Evolutionary conservation across 1,284 basidiomycete genomes (phyloP), one percentile per base, ranked within the genome.

Genomic region (Puccinia triticina): DNA sequence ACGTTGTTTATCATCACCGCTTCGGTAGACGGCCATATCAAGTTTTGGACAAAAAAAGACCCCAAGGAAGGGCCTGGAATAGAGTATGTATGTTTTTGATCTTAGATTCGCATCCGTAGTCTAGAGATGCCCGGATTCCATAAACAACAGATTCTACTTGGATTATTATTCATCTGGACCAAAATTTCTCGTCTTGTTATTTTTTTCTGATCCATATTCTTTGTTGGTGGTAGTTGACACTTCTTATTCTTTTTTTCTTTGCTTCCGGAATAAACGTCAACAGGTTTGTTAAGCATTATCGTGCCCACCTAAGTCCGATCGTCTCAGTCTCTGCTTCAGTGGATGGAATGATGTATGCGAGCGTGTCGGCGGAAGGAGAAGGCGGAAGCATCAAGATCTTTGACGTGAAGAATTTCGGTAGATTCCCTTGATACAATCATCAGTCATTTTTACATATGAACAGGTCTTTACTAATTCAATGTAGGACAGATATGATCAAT

Each of bases 21-120:
- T 0, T 98, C 95, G 1, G 88, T 95, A 16, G 96, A 99, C 86
- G 97, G 97, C 0, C 94, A 96, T 87, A 89, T 99, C 85, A 99
- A 99, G 88, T 89, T 99, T 40, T 99, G 97, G 97, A 98, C 98
- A 89, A 99, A 99, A 88, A 95, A 97, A 88, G 93, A 72, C n/a
- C 34, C 77, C 5, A 71, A 79, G 26, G 53, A 83, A 43, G 81
- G 46, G 53, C 79, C 83, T n/a, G 86, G 87, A n/a, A 86, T 87
- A 69, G 87, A 87, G 78, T 87, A 86, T 50, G 87, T 86, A 66
- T 66, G 59, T 61, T 61, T 61, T 61, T 61, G 10, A 26, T 53
- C 26, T 55, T 53, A 46, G 1, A 82, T 69, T 69, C 43, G 50
- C 69, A 34, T 50, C 67, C 21, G 12, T 21, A 40, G n/a, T 66